Evolutionary conservation across 1,284 basidiomycete species (phyloP), one percentile per base, ranked within the genome.

Genomic region (Marasmius fiardii): DNA sequence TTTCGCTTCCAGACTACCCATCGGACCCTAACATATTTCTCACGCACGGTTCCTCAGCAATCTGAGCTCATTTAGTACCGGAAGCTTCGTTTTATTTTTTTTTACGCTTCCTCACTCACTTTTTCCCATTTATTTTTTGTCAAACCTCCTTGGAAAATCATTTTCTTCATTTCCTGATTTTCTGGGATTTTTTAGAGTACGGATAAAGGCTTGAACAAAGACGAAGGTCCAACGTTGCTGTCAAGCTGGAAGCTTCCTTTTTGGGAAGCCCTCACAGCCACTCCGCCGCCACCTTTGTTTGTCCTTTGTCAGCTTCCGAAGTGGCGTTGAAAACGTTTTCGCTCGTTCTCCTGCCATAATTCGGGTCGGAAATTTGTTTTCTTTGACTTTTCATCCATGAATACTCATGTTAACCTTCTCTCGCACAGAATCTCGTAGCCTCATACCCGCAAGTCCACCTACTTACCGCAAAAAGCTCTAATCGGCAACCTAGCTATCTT

Each of bases 41-140:
- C 58, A 71, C 74, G 74, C 74, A 74, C 73, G 72, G 73, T 50
- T 72, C 74, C 74, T 74, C 64, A 63, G 61, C 61, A 72, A 68
- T 75, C 71, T 70, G 69, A 73, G 69, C 73, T 65, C 68, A 71
- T 75, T 74, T 61, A 62, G 65, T 63, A 70, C 71, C 66, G 73
- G 74, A 76, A 75, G 72, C 72, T 76, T 73, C 72, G 62, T 51
- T 63, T 55, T 20, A 52, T 63, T 65, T 66, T 69, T 65, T 67
- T 59, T 57, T 51, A 48, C 57, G 39, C 50, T 59, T 61, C 62
- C 57, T 43, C 51, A 2, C 37, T n/a, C 43, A 51, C 28, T 60
- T 66, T 61, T 49, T 37, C 43, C 10, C 56, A 31, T 55, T 61
- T 66, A 58, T 65, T 66, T 52, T 39, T 1, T 12, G 47, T 28